Conservation (phyloP, 2,329 filamentous ascomycete species). For the Byssochlamys sp. region DNA sequence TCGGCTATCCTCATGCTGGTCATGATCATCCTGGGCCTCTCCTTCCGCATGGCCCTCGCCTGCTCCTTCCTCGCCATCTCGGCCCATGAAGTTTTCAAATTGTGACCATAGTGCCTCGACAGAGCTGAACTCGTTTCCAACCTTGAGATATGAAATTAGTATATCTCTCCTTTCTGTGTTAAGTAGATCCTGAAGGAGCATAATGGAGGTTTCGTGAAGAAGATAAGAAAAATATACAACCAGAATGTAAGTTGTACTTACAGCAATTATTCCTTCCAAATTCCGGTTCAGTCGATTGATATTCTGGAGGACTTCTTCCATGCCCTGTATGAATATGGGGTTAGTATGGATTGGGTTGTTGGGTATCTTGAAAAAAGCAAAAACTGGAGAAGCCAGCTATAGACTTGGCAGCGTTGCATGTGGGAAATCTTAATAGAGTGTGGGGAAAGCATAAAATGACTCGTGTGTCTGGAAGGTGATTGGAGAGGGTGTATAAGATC, state of each 20-base stretch:
- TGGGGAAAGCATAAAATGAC: too few relatives aligned
- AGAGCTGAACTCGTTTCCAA: conserved; percentile 93
- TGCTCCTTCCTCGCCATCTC: conserved; percentile 30
- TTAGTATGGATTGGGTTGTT: neutral
- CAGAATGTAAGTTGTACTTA: conserved; percentile 34
- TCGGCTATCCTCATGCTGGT: conserved; percentile 5
- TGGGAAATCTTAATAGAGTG: too few relatives aligned
- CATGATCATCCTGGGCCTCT: conserved; percentile 10
- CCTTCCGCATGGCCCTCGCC: conserved; percentile 17
- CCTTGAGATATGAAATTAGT: conserved; percentile 37
- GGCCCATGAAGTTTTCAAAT: conserved; percentile 92
- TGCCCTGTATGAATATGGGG: conserved; percentile 37
- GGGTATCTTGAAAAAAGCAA: neutral
- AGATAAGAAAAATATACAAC: neutral
- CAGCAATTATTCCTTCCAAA: conserved; percentile 80
- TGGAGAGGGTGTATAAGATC: neutral
- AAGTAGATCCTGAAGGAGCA: neutral
- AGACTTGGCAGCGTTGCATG: too few relatives aligned
- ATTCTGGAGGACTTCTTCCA: conserved; percentile 88
- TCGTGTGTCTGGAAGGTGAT: too few relatives aligned
- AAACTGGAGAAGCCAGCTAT: neutral
- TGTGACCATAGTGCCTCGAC: conserved; percentile 95
- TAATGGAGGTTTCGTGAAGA: neutral
- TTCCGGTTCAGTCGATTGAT: conserved; percentile 92
- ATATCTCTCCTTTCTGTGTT: neutral